Evolutionary conservation across 2,329 filamentous ascomycete genomes (phyloP).

Genomic region (Blumeria graminis): DNA sequence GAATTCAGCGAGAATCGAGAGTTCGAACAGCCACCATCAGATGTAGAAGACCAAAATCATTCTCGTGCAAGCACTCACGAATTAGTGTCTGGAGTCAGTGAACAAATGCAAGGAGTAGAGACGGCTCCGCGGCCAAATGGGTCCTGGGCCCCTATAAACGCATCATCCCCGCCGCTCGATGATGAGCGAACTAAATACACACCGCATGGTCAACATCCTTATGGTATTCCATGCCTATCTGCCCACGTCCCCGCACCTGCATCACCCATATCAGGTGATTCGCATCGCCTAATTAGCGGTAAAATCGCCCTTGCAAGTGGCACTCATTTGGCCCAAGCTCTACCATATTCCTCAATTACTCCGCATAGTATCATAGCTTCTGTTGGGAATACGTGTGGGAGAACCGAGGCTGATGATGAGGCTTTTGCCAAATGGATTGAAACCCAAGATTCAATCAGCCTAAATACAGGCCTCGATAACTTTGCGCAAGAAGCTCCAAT

Average conservation of each 20-base stretch:
- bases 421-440: constrained; percentile 5
- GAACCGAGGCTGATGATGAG: background rate
- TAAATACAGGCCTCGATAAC: constrained; percentile 7
- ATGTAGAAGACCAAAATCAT: constrained; percentile 9
- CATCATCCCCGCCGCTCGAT: constrained; percentile 7
- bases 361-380: constrained; percentile 6
- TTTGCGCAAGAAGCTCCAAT: constrained; percentile 4
- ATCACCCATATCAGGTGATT: background rate
- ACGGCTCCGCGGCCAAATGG: constrained; percentile 7
- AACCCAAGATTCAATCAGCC: constrained; percentile 5
- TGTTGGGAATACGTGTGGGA: background rate
- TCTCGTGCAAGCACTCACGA: constrained; percentile 13
- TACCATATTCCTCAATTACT: constrained; percentile 5
- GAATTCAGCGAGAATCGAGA: constrained; percentile 22
- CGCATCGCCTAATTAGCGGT: background rate
- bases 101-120: constrained; percentile 14
- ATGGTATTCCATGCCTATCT: constrained; percentile 3
- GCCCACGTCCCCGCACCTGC: background rate
- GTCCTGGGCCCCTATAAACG: constrained; percentile 13
- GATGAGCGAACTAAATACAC: constrained; percentile 10
- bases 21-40: constrained; percentile 8
- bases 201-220: constrained; percentile 6
- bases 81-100: constrained; percentile 7
- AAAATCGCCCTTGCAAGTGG: constrained; percentile 4
- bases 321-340: constrained; percentile 9